A percentile compares a stretch with the other conserved stretches of the same genome.
Conservation (phyloP, 1,284 basidiomycete species). For the Ustilago xerochloae region DNA sequence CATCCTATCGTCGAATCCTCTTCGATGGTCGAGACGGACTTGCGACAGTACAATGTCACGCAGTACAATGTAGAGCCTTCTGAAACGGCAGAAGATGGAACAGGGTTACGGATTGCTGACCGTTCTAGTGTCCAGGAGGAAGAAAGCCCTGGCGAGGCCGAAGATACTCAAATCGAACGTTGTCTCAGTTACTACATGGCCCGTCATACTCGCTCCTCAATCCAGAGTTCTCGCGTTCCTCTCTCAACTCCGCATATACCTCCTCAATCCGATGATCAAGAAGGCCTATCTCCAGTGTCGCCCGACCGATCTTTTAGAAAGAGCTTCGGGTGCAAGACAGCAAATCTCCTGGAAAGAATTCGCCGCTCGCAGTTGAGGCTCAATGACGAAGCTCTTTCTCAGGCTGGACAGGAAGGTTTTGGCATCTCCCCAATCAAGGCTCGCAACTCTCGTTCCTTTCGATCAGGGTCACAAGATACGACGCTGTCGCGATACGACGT, state of each 20-base stretch:
- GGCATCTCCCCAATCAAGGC: neutral
- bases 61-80: too few relatives aligned
- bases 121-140: neutral
- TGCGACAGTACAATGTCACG: too few relatives aligned
- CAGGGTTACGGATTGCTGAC: neutral
- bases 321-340: slow-evolving; percentile 22
- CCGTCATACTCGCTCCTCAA: slow-evolving; percentile 2
- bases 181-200: slow-evolving; percentile 49
- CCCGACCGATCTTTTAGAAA: neutral
- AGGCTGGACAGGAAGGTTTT: slow-evolving; percentile 6
- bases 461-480: neutral
- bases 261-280: neutral
- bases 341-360: slow-evolving; percentile 22
- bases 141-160: slow-evolving; percentile 11
- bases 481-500: slow-evolving; percentile 2
- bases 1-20: too few relatives aligned
- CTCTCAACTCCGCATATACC: neutral
- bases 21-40: too few relatives aligned
- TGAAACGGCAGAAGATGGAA: too few relatives aligned
- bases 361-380: slow-evolving; percentile 32
- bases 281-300: neutral
- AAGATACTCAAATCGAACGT: slow-evolving; percentile 32
- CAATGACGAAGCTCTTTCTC: slow-evolving; percentile 22
- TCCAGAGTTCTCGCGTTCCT: neutral
- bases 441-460: neutral